Evolutionary conservation across 805 yeast species (phyloP), one percentile per base, ranked within the genome.

Genomic region (Blastobotrys mokoenaii): DNA sequence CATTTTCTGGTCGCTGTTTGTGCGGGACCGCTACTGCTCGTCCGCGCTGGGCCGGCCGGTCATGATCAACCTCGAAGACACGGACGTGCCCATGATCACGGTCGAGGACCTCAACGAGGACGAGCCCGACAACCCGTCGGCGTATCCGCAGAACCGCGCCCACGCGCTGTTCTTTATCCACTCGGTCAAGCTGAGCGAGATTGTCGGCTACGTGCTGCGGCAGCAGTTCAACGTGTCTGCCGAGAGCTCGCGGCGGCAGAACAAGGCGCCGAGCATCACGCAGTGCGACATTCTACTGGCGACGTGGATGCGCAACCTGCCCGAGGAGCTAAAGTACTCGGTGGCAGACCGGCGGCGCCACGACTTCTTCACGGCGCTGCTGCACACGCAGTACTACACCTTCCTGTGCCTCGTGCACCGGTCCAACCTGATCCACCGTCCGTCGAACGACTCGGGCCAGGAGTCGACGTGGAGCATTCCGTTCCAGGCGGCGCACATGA

Each of bases 271-370:
- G 62, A 79, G 69, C 70, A 74, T 73, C 29, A 62, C 69, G 12
- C 81, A 79, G 52, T 80, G 87, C 59, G 94, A 84, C 59, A 71
- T 78, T 73, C 70, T 84, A 42, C 75, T 84, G 80, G 85, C 86
- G 15, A 70, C 79, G 41, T 84, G 89, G 90, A 77, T 83, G 61
- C 72, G 77, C 43, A 74, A 73, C 47, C 64, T 84, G 45, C 89
- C 93, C 1, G 66, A 73, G 3, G 74, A 75, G 47, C 64, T 84
- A 51, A 77, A 74, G 46, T 82, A 82, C 55, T 70, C 77, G n/a
- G 71, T 81, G 41, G 72, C 71, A 33, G 81, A 79, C 55, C 63
- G 68, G 8, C 56, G 69, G 20, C 69, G 72, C 17, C 84, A 79
- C 55, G 71, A 73, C 44, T 73, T 79, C 45, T 71, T 76, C 53